Evolutionary conservation across 2,329 filamentous ascomycete genomes (phyloP).

Genomic region (Esteya vermicola): DNA sequence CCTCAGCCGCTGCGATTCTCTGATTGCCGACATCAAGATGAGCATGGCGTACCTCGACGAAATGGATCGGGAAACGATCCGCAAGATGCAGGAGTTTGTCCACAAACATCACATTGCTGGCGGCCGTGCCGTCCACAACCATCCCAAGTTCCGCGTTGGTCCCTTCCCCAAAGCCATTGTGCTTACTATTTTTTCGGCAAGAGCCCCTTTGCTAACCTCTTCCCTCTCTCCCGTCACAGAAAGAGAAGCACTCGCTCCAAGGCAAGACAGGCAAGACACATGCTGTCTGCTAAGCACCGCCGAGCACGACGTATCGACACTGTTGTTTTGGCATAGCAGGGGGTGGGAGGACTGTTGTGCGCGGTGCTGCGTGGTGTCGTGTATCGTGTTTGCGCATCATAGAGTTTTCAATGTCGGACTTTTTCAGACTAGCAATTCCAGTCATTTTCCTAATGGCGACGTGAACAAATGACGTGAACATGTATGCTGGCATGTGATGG

Average conservation of each 20-base stretch:
- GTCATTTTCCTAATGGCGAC: no score
- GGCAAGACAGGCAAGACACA: slow-evolving; percentile 88
- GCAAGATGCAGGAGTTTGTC: slow-evolving; percentile 54
- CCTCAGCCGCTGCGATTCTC: slow-evolving; percentile 62
- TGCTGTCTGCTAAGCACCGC: slow-evolving; percentile 52
- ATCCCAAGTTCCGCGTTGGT: slow-evolving; percentile 34
- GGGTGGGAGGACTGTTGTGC: no score
- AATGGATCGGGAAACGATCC: slow-evolving; percentile 59
- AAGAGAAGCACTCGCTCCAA: slow-evolving; percentile 76
- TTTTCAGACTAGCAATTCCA: no score
- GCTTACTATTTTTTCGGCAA: background rate
- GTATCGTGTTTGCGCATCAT: no score
- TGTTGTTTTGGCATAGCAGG: background rate
- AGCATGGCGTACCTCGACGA: slow-evolving; percentile 56
- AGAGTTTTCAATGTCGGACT: no score
- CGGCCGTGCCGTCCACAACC: slow-evolving; percentile 37
- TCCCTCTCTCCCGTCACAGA: slow-evolving; percentile 20
- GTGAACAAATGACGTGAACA: no score
- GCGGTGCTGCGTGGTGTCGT: no score
- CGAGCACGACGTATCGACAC: background rate
- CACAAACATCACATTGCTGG: slow-evolving; percentile 37
- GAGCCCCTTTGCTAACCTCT: slow-evolving; percentile 1
- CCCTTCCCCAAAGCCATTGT: slow-evolving; percentile 1
- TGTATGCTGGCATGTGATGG: no score
- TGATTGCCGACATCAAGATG: slow-evolving; percentile 67